A percentile compares a stretch with the other conserved stretches of the same genome.
Conservation (phyloP, 192 early-diverging fungal species). For the Phlyctochytrium planicorne region DNA sequence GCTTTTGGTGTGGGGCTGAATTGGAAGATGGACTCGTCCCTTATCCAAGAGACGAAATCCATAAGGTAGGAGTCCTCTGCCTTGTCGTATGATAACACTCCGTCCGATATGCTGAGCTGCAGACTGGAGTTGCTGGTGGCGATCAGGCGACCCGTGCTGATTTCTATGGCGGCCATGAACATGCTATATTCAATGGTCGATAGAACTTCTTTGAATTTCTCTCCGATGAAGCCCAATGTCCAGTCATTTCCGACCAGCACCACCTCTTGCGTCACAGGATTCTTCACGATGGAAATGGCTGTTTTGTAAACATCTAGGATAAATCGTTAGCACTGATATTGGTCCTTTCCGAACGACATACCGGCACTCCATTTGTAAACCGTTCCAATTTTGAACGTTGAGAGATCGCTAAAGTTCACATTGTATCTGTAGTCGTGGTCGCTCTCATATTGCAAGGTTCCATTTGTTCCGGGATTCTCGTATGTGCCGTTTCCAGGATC, state of each 20-base stretch:
- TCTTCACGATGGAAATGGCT: background rate
- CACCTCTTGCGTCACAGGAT: background rate
- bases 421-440: too few species aligned
- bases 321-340: too few species aligned
- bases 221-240: background rate
- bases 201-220: background rate
- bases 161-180: background rate
- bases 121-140: background rate
- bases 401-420: background rate
- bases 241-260: conserved; percentile 7
- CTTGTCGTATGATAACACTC: background rate
- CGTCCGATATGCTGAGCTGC: background rate
- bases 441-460: background rate
- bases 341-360: too few species aligned
- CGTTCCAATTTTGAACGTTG: background rate
- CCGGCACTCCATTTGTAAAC: background rate
- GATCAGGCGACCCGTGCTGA: background rate
- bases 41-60: background rate
- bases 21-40: background rate
- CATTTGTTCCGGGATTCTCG: background rate
- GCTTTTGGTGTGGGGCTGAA: too few species aligned
- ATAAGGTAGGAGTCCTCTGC: background rate
- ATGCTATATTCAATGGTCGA: background rate
- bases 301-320: conserved; percentile 3
- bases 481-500: background rate